phyloP scores from a whole-genome alignment of 2,329 filamentous ascomycete genomes.

The Ascochyta rabiei region DNA sequence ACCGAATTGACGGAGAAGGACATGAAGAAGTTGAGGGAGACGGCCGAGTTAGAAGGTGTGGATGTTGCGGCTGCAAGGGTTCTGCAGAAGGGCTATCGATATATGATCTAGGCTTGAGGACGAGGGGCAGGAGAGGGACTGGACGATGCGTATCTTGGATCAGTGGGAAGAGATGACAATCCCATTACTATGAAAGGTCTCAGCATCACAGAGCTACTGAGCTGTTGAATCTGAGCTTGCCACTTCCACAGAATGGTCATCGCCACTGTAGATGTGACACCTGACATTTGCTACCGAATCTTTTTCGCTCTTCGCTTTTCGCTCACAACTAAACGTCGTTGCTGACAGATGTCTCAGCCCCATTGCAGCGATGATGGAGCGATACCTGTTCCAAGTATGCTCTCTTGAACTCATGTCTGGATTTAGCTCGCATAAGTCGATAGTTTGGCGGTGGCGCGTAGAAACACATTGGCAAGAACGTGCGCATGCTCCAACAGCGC shows the following conservation, averaged over 20 bases:
- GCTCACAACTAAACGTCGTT: too few relatives aligned
- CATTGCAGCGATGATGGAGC: not conserved
- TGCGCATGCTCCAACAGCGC: not conserved
- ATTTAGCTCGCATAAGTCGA: not conserved
- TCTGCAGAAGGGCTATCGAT: slow-evolving; percentile 63
- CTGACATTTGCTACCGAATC: too few relatives aligned
- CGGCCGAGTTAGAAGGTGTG: slow-evolving; percentile 59
- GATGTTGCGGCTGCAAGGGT: slow-evolving; percentile 56
- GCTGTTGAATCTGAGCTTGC: too few relatives aligned
- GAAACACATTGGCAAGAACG: not conserved
- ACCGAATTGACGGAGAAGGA: slow-evolving; percentile 55
- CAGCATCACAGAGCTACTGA: too few relatives aligned
- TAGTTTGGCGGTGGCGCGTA: not conserved
- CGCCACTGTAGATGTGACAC: too few relatives aligned
- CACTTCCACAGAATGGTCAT: too few relatives aligned
- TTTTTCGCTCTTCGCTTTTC: too few relatives aligned
- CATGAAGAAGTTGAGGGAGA: slow-evolving; percentile 54
- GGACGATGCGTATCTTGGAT: not conserved
- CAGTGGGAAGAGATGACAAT: too few relatives aligned
- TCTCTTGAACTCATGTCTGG: too few relatives aligned
- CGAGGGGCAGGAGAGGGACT: too few relatives aligned
- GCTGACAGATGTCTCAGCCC: not conserved
- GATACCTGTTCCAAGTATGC: not conserved
- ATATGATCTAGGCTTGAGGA: slow-evolving; percentile 48
- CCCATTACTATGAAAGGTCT: too few relatives aligned